Evolutionary conservation across 371 early-diverging fungal genomes (phyloP), one percentile per base, ranked within the genome.

Genomic region (Mortierella sp.): DNA sequence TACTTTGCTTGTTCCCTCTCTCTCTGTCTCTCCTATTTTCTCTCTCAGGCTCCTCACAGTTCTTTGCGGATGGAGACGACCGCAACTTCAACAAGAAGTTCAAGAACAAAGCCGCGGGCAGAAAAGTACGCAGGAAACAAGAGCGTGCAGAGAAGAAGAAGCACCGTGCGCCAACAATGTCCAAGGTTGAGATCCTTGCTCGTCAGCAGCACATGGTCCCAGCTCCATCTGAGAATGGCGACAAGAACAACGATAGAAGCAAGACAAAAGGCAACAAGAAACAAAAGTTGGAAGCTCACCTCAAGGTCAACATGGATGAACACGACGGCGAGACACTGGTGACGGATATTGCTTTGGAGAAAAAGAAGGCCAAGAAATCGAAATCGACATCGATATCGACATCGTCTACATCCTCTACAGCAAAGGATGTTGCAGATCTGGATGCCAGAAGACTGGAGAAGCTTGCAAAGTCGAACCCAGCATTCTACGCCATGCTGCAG

Each of bases 391-490:
- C n/a, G 28, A 17, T 26, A 24, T n/a, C 31, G n/a, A 42, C 42
- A 27, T 39, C 46, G 28, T 44, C 50, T 8, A 30, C 60, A 3
- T 42, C 47, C 1, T 42, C 57, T n/a, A n/a, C 14, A 34, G 37
- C 30, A 56, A 52, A 17, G 56, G 47, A 17, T 55, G n/a, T n/a
- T n/a, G n/a, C 24, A 21, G 42, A 64, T 28, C 60, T 83, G 15
- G 82, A 84, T 27, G 70, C 80, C 34, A 79, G 85, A 41, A 82
- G 83, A 46, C 70, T 92, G 66, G 79, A 86, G 39, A 89, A 89
- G 44, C 82, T 93, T 27, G 86, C 90, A 6, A 85, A 84, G 60
- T 80, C 84, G 12, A 92, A 91, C 72, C 91, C 91, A 14, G 82
- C 85, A 14, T 84, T 93, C 56, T 92, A 87, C 62, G 80, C 84